Base-by-base conservation (phyloP, 1,139 yeast species). In the Saccharomyces hybrid region DNA sequence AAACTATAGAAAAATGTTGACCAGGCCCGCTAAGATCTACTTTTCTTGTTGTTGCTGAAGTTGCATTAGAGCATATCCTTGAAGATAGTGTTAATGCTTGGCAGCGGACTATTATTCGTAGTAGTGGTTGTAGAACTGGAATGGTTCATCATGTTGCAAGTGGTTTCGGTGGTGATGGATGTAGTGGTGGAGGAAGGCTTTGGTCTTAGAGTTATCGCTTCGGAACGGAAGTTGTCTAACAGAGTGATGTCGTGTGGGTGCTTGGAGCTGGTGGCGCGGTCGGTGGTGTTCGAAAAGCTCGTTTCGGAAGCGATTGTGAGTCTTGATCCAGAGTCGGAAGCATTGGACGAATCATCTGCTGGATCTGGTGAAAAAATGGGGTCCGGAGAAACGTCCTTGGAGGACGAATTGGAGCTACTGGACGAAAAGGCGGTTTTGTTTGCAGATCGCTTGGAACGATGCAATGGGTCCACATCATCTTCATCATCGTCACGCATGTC, bases 31-130 rank as follows among this genome's bases (percentile, higher is more conserved):
- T 46, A n/a, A 31, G 6, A 28, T 20, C n/a, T 11, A 6, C 25
- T 23, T 25, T 41, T 14, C 26, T 4, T 28, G 42, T 41, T 9
- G 23, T 42, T 27, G 4, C 7, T 41, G 13, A 25, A 1, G 5
- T 25, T 50, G 11, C 7, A n/a, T 27, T n/a, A 54, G 28, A 53
- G 46, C 57, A 56, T 59, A 28, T 51, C 63, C 55, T 66, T 63
- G 51, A 67, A 59, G 16, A 65, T 61, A 5, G 63, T 58, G 48
- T 60, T 64, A 16, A 66, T 61, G 50, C 69, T 61, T 32, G 70
- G 69, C 48, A 65, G 53, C 20, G 54, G 57, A 25, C 49, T 53
- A 9, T 50, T 47, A 20, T 49, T 46, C 16, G 62, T 53, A 8
- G 61, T 58, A n/a, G 57, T 49, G 7, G 51, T 57, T 8, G 59